Evolutionary conservation across 2,329 filamentous ascomycete species (phyloP), one percentile per base, ranked within the genome.

Genomic region (Monosporascus sp.): DNA sequence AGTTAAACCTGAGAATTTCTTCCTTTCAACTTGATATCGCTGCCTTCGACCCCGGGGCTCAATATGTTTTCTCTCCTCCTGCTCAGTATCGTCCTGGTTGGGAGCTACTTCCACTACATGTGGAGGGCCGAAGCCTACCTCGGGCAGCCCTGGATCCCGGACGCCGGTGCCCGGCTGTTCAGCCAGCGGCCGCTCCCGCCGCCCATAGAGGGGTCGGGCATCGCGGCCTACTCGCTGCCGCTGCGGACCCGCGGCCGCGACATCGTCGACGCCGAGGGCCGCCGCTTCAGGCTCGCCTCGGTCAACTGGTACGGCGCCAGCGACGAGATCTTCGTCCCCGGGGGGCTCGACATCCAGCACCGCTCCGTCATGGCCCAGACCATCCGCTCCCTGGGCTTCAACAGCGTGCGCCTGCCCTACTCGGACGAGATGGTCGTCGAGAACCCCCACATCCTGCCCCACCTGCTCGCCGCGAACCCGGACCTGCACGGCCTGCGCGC

Each of bases 281-380:
- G 76, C 31, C 77, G 83, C 31, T 82, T 84, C 69, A 85, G 84
- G 71, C 74, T 89, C 7, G 71, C 81, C 19, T 84, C 81, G 20
- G 74, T 87, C 63, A 88, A 88, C 70, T 88, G 85, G 85, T 88
- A 88, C 65, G 85, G 86, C 36, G 85, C 80, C 3, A 86, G 83
- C 64, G 85, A 88, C 62, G 79, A 86, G 70, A 74, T 82, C 52
- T 87, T 85, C 61, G 77, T 88, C 11, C 77, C 82, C 0, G 82
- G 83, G 37, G 85, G 85, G 0, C 73, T 88, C 40, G 83, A 88
- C 58, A 71, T 84, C 22, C 77, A 79, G 62, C 83, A 88, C 68
- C 82, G 85, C 38, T 73, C 72, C 52, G 74, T 76, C 20, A 87
- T 88, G 58, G 83, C 84, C 4, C 63, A 70, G 56, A 81, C 80